phyloP scores from a whole-genome alignment of 1,139 yeast genomes.

The Magnusiomyces tetraspermus region DNA sequence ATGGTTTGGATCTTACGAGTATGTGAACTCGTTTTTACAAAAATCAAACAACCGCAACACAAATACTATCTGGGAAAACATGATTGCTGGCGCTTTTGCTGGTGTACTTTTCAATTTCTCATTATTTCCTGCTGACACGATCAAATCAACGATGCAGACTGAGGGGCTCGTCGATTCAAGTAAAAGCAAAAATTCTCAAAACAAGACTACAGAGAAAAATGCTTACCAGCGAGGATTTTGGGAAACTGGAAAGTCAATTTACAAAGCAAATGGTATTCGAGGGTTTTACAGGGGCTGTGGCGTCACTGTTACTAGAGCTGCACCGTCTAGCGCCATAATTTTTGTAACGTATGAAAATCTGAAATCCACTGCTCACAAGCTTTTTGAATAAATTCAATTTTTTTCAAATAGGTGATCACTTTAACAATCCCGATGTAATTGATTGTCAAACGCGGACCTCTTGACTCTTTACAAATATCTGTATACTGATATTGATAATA shows the following conservation, averaged over 20 bases:
- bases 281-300: conserved; percentile 82
- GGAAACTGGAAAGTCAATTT: conserved; percentile 35
- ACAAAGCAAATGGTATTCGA: conserved; percentile 44
- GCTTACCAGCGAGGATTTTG: conserved; percentile 24
- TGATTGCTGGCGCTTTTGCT: conserved; percentile 76
- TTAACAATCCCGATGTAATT: too few species aligned
- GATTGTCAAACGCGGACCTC: too few species aligned
- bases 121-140: conserved; percentile 83
- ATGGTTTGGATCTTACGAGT: conserved; percentile 88
- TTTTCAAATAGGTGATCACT: too few species aligned
- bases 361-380: conserved; percentile 28
- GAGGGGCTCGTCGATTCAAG: conserved; percentile 25
- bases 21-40: conserved; percentile 36
- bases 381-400: too few species aligned
- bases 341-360: conserved; percentile 70
- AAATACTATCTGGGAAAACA: conserved; percentile 42
- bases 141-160: conserved; percentile 83
- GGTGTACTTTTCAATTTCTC: conserved; percentile 75
- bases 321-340: conserved; percentile 84
- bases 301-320: conserved; percentile 68
- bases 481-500: too few species aligned
- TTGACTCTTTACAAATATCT: too few species aligned
- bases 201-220: conserved; percentile 20
- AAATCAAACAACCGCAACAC: conserved; percentile 20
- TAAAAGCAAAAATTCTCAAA: neutral